Evolutionary conservation across 2,329 filamentous ascomycete genomes (phyloP).

Genomic region (Pseudocercospora vitis): DNA sequence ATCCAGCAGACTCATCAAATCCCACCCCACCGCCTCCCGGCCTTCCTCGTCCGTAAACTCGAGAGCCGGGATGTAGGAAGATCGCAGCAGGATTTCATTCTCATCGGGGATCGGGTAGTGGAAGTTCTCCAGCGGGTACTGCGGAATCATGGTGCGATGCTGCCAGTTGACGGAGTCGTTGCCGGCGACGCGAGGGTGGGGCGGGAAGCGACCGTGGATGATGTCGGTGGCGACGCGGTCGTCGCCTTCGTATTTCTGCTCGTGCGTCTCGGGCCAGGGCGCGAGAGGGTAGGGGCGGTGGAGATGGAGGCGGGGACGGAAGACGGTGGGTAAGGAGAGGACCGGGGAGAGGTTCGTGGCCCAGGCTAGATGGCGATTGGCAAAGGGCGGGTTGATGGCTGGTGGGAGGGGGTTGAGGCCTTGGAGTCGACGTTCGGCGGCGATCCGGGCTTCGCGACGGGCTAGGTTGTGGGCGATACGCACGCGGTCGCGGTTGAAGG

Average conservation of each 20-base stretch:
- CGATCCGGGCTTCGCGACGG: neutral
- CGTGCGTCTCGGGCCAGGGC: constrained; percentile 43
- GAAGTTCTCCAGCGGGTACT: constrained; percentile 43
- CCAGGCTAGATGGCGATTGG: constrained; percentile 10
- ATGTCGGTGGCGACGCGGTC: constrained; percentile 48
- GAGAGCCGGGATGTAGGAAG: constrained; percentile 22
- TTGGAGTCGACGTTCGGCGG: neutral
- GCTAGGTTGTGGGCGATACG: neutral
- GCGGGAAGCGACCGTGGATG: constrained; percentile 45
- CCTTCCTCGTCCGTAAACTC: constrained; percentile 28
- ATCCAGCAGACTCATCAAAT: constrained; percentile 28
- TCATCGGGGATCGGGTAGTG: constrained; percentile 19
- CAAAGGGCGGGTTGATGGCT: constrained; percentile 16
- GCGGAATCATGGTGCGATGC: constrained; percentile 41
- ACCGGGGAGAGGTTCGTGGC: constrained; percentile 32
- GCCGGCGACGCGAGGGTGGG: constrained; percentile 45
- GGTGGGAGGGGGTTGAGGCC: neutral
- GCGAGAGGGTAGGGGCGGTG: constrained; percentile 32
- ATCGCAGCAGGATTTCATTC: constrained; percentile 23
- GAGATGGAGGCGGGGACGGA: constrained; percentile 10
- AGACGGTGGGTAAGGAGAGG: constrained; percentile 44
- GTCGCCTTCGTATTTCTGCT: constrained; percentile 51
- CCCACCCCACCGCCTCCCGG: constrained; percentile 24
- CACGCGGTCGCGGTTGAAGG: neutral
- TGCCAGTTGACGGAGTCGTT: constrained; percentile 45